Conservation (phyloP, 495 filamentous ascomycete genomes). For the Penicillium subrubescens region DNA sequence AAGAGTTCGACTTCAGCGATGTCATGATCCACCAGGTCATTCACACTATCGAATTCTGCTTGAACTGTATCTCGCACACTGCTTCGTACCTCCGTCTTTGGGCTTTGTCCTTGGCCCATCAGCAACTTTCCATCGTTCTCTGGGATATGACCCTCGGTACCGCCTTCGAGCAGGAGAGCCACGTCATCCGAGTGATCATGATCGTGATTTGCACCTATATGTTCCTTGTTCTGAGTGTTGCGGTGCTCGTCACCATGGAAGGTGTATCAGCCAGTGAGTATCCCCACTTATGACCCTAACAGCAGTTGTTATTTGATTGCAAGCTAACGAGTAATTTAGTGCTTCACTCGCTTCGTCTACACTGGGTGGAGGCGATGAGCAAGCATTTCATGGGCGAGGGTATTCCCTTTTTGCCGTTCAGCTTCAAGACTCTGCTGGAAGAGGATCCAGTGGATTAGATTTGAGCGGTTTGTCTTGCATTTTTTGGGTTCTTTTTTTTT, state of each 20-base stretch:
- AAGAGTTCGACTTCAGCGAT: conserved; percentile 95
- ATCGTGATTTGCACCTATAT: conserved; percentile 77
- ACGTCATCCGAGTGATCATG: conserved; percentile 72
- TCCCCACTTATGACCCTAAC: background rate
- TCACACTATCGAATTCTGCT: conserved; percentile 98
- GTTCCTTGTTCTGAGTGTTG: conserved; percentile 85
- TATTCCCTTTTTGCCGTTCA: conserved; percentile 88
- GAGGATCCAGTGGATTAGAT: conserved; percentile 68
- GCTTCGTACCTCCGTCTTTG: conserved; percentile 98
- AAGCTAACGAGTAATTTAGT: conserved; percentile 33
- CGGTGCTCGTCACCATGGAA: conserved; percentile 79
- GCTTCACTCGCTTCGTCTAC: conserved; percentile 92
- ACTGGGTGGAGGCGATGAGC: conserved; percentile 99
- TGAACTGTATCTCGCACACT: conserved; percentile 98
- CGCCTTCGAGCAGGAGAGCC: conserved; percentile 63
- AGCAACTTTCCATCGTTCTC: conserved; percentile 93
- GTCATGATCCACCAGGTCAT: conserved; percentile 99
- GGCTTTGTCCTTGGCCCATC: conserved; percentile 96
- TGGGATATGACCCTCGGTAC: conserved; percentile 92
- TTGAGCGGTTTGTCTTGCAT: conserved; percentile 11
- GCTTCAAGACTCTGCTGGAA: conserved; percentile 83
- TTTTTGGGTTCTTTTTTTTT: conserved; percentile 17
- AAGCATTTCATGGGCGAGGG: conserved; percentile 98
- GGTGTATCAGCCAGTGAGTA: conserved; percentile 69
- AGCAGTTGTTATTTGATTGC: background rate